A percentile compares a stretch with the other conserved stretches of the same genome.
Conservation (phyloP, 2,329 filamentous ascomycete species). For the Talaromyces islandicus region DNA sequence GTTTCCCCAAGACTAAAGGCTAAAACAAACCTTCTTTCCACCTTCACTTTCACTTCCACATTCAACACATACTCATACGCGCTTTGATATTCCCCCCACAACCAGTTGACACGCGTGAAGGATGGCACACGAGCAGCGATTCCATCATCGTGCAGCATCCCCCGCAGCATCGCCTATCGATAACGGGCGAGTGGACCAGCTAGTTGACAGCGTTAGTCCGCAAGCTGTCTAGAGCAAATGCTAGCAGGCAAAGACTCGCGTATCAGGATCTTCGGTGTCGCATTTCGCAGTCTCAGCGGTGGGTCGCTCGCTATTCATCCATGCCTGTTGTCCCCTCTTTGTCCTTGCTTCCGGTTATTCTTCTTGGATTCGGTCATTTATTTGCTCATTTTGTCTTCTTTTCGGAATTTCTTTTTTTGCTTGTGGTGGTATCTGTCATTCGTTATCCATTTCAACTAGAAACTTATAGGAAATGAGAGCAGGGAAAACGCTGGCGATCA, state of each 20-base stretch:
- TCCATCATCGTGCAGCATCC: background rate
- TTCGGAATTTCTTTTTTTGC: background rate
- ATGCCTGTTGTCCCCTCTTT: background rate
- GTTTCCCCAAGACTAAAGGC: background rate
- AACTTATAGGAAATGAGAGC: background rate
- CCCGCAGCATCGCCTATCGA: background rate
- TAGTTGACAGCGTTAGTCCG: background rate
- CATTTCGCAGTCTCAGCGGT: background rate
- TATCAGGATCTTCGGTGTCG: background rate
- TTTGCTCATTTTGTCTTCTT: background rate
- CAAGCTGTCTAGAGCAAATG: background rate
- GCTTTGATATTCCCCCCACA: too few species aligned
- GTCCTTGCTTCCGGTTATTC: background rate
- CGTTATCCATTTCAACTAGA: background rate
- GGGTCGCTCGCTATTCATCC: background rate
- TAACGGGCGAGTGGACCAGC: background rate
- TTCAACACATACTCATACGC: background rate
- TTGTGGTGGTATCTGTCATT: background rate
- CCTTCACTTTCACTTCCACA: background rate
- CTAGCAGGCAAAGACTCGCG: background rate
- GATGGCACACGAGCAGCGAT: background rate
- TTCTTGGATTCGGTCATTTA: background rate
- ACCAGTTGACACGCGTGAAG: too few species aligned
- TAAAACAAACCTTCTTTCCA: background rate
- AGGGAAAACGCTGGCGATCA: constrained; percentile 6